These are phyloP conservation scores for Vitis riparia DNA, from an alignment of 164 flowering plant genomes.

Conservation along the genomic window DNA sequence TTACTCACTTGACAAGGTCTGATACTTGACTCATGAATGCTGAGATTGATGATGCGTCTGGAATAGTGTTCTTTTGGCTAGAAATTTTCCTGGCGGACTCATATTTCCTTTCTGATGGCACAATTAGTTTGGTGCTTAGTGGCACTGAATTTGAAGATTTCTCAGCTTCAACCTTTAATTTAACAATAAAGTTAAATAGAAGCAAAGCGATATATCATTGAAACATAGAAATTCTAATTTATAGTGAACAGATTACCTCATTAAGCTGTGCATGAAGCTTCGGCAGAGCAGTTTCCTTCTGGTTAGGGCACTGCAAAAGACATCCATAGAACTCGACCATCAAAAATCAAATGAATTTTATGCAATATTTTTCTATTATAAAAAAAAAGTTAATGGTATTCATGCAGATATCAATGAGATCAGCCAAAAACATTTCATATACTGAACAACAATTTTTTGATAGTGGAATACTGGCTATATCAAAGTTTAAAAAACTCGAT, in stretches of 20 bases:
- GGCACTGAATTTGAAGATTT: conserved; percentile 41
- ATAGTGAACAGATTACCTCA: conserved; percentile 29
- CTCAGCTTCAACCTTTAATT: conserved; percentile 37
- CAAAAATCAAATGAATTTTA: too few relatives aligned
- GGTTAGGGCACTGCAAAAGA: conserved; percentile 30
- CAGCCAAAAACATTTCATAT: too few relatives aligned
- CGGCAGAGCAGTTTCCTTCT: conserved; percentile 22
- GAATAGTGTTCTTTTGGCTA: background rate
- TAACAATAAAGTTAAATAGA: conserved; percentile 6
- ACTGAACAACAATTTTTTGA: too few relatives aligned
- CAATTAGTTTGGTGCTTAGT: conserved; percentile 13
- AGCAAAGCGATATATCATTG: too few relatives aligned
- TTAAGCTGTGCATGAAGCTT: conserved; percentile 42
- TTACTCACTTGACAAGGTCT: conserved; percentile 61
- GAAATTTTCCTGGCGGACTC: conserved; percentile 16
- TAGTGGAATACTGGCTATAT: too few relatives aligned
- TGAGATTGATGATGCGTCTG: conserved; percentile 42
- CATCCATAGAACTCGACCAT: background rate
- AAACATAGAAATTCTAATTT: background rate
- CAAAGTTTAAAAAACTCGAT: too few relatives aligned
- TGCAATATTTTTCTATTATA: too few relatives aligned
- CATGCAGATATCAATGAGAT: too few relatives aligned
- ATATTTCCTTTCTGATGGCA: conserved; percentile 19
- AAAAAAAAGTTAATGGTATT: too few relatives aligned
- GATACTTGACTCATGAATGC: conserved; percentile 64